phyloP scores from a whole-genome alignment of 1,284 basidiomycete species.

The Ceratobasidium sp. region DNA sequence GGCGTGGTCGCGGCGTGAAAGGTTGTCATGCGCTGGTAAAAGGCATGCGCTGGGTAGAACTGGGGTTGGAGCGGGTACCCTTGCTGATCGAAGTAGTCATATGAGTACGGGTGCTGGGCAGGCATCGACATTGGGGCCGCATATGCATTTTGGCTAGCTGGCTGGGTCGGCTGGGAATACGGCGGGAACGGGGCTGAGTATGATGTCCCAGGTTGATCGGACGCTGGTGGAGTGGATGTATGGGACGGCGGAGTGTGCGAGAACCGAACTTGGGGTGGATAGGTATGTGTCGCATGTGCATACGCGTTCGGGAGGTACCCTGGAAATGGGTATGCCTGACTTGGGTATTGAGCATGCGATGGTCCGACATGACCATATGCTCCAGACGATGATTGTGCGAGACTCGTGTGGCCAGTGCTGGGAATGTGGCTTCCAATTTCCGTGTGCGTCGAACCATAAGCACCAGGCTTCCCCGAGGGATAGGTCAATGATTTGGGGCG shows the following conservation, averaged over 20 bases:
- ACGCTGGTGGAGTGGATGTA: not conserved
- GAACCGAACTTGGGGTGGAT: not conserved
- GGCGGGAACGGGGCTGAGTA: not conserved
- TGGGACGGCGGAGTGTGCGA: constrained; percentile 13
- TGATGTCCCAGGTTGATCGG: not conserved
- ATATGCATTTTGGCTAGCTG: not conserved
- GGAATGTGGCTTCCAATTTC: too few relatives aligned
- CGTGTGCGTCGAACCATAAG: not conserved
- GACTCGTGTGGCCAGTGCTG: too few relatives aligned
- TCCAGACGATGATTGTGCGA: not conserved
- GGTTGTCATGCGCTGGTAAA: constrained; percentile 20
- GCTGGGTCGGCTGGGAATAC: not conserved
- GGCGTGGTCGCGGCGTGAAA: constrained; percentile 17
- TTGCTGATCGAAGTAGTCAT: constrained; percentile 3
- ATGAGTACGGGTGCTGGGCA: constrained; percentile 17
- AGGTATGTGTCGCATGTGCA: not conserved
- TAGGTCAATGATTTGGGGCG: not conserved
- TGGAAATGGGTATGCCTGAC: not conserved
- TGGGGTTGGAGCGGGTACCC: constrained; percentile 4
- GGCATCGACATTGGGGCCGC: constrained; percentile 14
- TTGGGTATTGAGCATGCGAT: not conserved
- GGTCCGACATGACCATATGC: not conserved
- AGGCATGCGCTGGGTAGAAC: constrained; percentile 30
- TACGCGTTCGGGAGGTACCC: not conserved
- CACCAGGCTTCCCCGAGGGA: not conserved